Conservation (phyloP, 2,329 filamentous ascomycete species). For the Curvularia lunata region DNA sequence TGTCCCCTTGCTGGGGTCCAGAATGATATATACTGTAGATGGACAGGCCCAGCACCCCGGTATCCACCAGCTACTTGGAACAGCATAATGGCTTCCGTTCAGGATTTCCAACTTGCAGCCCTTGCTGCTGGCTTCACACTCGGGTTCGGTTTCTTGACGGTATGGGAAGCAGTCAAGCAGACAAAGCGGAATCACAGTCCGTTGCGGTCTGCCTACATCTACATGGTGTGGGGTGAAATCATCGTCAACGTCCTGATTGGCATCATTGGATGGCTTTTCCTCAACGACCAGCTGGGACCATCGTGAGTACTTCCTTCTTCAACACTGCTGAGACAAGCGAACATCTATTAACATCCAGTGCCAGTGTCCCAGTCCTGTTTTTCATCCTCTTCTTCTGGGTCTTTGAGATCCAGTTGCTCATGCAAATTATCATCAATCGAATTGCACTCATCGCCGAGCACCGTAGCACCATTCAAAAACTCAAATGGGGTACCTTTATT, state of each 20-base stretch:
- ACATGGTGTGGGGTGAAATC: slow-evolving; percentile 48
- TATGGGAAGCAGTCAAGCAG: slow-evolving; percentile 47
- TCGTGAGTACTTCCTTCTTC: slow-evolving; percentile 25
- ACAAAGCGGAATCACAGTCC: slow-evolving; percentile 46
- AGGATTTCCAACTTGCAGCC: slow-evolving; percentile 41
- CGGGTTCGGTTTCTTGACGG: slow-evolving; percentile 44
- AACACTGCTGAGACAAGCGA: neutral
- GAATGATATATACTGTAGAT: slow-evolving; percentile 4
- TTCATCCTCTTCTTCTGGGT: slow-evolving; percentile 45
- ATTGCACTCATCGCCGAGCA: slow-evolving; percentile 58
- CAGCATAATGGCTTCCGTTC: slow-evolving; percentile 25
- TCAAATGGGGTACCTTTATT: slow-evolving; percentile 58
- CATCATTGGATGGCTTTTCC: slow-evolving; percentile 42
- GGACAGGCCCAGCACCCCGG: slow-evolving; percentile 1
- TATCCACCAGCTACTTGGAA: neutral
- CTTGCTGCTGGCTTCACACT: slow-evolving; percentile 45
- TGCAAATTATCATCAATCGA: slow-evolving; percentile 64
- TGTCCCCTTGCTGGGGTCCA: slow-evolving; percentile 11
- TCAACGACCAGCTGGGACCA: slow-evolving; percentile 38
- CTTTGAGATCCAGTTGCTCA: slow-evolving; percentile 56
- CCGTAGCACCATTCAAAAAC: slow-evolving; percentile 42
- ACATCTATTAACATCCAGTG: slow-evolving; percentile 4
- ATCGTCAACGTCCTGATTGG: slow-evolving; percentile 38
- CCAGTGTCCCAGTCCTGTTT: slow-evolving; percentile 40
- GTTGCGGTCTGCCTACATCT: slow-evolving; percentile 42